phyloP scores from a whole-genome alignment of 352 stramenopile genomes.

The Phytophthora sansomeana region DNA sequence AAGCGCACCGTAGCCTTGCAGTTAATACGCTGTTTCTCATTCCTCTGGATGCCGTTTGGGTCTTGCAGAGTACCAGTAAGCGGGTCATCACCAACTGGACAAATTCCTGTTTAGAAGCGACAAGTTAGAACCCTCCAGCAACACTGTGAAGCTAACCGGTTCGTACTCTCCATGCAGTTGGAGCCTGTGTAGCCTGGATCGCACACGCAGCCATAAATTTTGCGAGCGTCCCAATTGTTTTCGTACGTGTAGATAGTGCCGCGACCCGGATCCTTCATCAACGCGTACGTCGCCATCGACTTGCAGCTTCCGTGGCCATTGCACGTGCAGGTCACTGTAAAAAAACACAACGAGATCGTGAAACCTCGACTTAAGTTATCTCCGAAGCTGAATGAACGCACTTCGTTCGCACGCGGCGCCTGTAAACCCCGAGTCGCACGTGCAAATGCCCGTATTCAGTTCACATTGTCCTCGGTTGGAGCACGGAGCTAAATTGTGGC shows the following conservation, averaged over 20 bases:
- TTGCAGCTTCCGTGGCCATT: constrained; percentile 84
- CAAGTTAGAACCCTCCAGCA: neutral
- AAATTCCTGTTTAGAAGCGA: constrained; percentile 47
- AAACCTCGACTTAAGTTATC: no score
- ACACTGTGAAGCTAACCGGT: neutral
- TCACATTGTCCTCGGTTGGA: constrained; percentile 86
- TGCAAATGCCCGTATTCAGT: constrained; percentile 61
- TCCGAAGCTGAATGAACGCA: constrained; percentile 33
- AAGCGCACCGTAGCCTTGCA: constrained; percentile 69
- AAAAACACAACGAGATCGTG: no score
- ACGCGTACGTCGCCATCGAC: constrained; percentile 68
- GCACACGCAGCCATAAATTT: constrained; percentile 89
- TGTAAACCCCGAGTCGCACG: constrained; percentile 77
- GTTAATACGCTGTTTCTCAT: constrained; percentile 71
- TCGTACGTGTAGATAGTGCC: constrained; percentile 60
- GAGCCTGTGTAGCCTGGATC: constrained; percentile 80
- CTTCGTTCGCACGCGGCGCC: constrained; percentile 81
- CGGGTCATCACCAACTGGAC: constrained; percentile 87
- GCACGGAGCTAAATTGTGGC: constrained; percentile 90
- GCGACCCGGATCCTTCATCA: constrained; percentile 66
- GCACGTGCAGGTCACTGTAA: constrained; percentile 81
- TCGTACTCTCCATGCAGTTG: constrained; percentile 71
- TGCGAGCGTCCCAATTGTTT: constrained; percentile 85
- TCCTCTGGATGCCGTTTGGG: constrained; percentile 68
- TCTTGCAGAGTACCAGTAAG: constrained; percentile 79